Conservation (phyloP, 352 stramenopile species). For the Pilasporangium apinafurcum region DNA sequence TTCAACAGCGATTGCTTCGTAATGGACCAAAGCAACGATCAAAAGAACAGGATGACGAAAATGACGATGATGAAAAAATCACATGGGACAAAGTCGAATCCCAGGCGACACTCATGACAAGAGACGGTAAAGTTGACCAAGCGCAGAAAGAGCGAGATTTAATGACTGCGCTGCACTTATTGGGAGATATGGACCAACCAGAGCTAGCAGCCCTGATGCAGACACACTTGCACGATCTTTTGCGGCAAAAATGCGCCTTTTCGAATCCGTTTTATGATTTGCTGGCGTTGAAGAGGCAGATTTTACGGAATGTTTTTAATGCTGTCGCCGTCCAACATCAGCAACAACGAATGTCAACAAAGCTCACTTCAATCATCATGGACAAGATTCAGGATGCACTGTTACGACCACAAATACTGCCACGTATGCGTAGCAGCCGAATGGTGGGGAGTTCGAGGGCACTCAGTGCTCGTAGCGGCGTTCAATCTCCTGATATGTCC, state of each 20-base stretch:
- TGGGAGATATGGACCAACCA: slow-evolving; percentile 39
- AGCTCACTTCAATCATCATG: neutral
- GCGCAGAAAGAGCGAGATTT: slow-evolving; percentile 26
- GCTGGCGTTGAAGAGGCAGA: slow-evolving; percentile 38
- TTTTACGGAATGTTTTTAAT: slow-evolving; percentile 56
- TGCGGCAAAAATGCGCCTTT: slow-evolving; percentile 31
- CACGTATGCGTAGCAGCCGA: no score
- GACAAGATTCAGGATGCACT: slow-evolving; percentile 3
- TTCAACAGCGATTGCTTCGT: slow-evolving; percentile 9
- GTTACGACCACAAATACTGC: no score
- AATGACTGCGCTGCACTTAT: slow-evolving; percentile 37
- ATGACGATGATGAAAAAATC: no score
- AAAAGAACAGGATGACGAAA: slow-evolving; percentile 10
- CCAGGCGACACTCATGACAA: neutral
- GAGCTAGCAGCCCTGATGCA: slow-evolving; percentile 34
- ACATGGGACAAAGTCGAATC: neutral
- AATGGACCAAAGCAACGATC: slow-evolving; percentile 11
- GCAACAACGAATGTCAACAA: slow-evolving; percentile 17
- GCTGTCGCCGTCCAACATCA: slow-evolving; percentile 37
- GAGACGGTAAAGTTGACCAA: slow-evolving; percentile 2
- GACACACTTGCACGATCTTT: slow-evolving; percentile 33
- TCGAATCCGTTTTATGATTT: slow-evolving; percentile 52
- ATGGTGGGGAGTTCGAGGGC: no score
- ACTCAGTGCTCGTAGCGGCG: neutral
- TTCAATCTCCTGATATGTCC: neutral